Evolutionary conservation across 2,329 filamentous ascomycete genomes (phyloP), one percentile per base, ranked within the genome.

Genomic region (Colletotrichum sp.): DNA sequence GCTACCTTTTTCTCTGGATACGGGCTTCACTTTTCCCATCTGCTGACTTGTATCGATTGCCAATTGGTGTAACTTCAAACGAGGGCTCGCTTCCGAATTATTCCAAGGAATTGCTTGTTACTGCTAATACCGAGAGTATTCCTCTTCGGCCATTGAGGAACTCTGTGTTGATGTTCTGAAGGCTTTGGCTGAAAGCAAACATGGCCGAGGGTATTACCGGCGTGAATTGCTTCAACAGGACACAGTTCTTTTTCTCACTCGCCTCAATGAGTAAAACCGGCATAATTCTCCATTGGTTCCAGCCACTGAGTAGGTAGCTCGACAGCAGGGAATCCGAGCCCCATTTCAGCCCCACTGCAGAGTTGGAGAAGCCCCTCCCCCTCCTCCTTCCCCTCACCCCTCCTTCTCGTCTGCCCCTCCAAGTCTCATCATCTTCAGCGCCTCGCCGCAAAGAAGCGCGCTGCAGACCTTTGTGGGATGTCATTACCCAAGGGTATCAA

Each of bases 371-470:
- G 52, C 62, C 69, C 65, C 69, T n/a, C 36, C 70, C 73, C 69
- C 73, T 63, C 69, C 49, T 62, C 72, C 72, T 75, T 64, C 32
- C 68, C 34, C 12, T 26, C 68, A 26, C 73, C 70, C 70, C 70
- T 73, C 73, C 70, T 18, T 32, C 64, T n/a, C 12, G 12, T 15
- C 32, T 72, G 44, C 70, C 70, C 70, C 73, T 69, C 70, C 70
- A 64, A 32, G 26, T 57, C 30, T 62, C 39, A 16, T 63, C 72
- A 55, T 63, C 12, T 70, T 52, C 68, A 70, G 68, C 32, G 59
- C 24, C 30, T 44, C 70, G 52, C 60, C 32, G 32, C 57, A 68
- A 18, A 44, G 21, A 9, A 28, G 36, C 30, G 34, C 13, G 18
- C 30, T 9, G 18, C 9, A 30, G 18, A 62, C 44, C 44, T 62